Evolutionary conservation across 768 basidiomycete species (phyloP).

Genomic region (Podaxis sp.): DNA sequence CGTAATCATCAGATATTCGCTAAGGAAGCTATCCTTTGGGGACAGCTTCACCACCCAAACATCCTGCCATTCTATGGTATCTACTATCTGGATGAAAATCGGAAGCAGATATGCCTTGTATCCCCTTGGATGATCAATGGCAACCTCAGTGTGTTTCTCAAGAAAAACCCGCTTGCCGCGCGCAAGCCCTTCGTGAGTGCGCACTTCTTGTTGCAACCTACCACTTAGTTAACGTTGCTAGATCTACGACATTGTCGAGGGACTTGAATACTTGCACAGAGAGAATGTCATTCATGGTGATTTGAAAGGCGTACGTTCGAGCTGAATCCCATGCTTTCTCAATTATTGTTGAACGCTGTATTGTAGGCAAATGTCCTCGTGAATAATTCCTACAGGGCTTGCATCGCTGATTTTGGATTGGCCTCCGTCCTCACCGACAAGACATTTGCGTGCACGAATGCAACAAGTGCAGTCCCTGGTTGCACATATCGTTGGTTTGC

Average conservation of each 20-base stretch:
- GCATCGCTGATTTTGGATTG: conserved; percentile 19
- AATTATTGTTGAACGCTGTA: too few relatives aligned
- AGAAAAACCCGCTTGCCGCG: neutral
- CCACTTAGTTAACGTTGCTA: neutral
- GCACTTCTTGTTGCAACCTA: neutral
- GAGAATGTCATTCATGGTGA: conserved; percentile 18
- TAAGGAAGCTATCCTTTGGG: neutral
- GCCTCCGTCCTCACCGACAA: conserved; percentile 10
- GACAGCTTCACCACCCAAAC: neutral
- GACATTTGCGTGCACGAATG: conserved; percentile 1
- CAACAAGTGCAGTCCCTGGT: neutral
- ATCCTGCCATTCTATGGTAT: neutral
- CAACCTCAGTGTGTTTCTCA: conserved; percentile 5
- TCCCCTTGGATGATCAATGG: conserved; percentile 18
- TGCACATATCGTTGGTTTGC: conserved; percentile 19
- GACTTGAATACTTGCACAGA: conserved; percentile 16
- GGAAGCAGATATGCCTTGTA: conserved; percentile 6
- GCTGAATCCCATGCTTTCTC: too few relatives aligned
- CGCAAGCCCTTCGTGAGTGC: conserved; percentile 9
- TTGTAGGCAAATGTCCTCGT: conserved; percentile 18
- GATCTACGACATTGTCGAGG: conserved; percentile 15
- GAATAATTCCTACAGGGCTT: conserved; percentile 11
- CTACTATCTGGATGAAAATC: neutral
- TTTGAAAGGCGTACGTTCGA: conserved; percentile 2
- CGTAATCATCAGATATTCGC: neutral